A percentile compares a stretch with the other conserved stretches of the same genome.
These are phyloP conservation scores for Phialophora chinensis DNA, from an alignment of 2,329 filamentous ascomycete species.

Conservation along the genomic window DNA sequence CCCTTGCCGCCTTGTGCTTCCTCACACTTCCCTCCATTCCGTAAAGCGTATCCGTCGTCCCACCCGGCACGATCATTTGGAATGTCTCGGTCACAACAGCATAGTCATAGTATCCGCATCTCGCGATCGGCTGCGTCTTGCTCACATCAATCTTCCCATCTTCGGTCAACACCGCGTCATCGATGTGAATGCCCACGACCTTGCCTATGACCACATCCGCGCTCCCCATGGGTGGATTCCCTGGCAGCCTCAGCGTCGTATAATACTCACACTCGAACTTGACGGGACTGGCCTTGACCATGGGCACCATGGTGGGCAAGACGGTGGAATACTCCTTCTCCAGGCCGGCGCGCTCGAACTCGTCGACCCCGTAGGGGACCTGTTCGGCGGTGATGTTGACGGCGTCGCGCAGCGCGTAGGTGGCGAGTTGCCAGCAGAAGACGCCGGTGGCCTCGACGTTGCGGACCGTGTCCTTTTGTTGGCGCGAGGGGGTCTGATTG, in stretches of 20 bases:
- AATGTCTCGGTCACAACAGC: constrained; percentile 62
- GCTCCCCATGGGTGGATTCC: constrained; percentile 63
- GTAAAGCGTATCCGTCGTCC: constrained; percentile 44
- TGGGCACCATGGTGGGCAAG: constrained; percentile 50
- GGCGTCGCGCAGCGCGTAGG: constrained; percentile 60
- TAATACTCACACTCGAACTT: constrained; percentile 66
- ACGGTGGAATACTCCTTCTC: constrained; percentile 54
- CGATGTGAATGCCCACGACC: constrained; percentile 64
- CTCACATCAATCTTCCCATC: constrained; percentile 61
- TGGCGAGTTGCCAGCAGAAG: constrained; percentile 67
- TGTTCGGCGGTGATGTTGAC: constrained; percentile 63
- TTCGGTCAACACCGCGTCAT: constrained; percentile 58
- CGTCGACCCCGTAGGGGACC: constrained; percentile 57
- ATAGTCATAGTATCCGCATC: constrained; percentile 67
- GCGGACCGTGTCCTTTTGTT: constrained; percentile 62
- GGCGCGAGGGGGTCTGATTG: constrained; percentile 57
- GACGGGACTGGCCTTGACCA: constrained; percentile 62
- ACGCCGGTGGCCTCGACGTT: constrained; percentile 63
- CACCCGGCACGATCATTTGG: constrained; percentile 61
- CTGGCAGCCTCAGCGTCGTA: constrained; percentile 60
- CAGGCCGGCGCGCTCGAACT: constrained; percentile 59
- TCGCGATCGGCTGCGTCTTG: constrained; percentile 65
- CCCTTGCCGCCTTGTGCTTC: constrained; percentile 41
- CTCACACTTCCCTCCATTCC: constrained; percentile 50
- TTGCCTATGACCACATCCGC: constrained; percentile 64